Base-by-base conservation (phyloP, 805 yeast genomes). In the Saturnispora quitensis region DNA sequence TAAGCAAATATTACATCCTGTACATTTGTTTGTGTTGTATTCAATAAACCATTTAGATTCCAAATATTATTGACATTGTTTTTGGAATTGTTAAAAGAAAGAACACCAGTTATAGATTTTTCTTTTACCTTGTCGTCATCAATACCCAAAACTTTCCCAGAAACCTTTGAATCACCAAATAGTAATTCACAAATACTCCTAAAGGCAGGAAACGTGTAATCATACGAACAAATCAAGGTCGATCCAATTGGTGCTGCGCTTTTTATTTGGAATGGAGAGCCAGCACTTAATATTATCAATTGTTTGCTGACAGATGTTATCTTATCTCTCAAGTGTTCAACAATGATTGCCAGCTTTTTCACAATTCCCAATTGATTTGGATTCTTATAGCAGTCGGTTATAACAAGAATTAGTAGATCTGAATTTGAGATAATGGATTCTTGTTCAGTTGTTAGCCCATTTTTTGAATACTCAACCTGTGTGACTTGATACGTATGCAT, bases 341-440 rank as follows among this genome's bases (percentile, higher is more conserved):
- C 27, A 15, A 49, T 66, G 18, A 77, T 70, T 3, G 78, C 69
- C 7, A 80, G 75, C 55, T 78, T 80, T 56, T 80, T 81, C 22
- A 81, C 78, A 31, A 80, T 73, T 6, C 82, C 81, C 31, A 78
- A 75, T 63, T 80, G 85, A 58, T 77, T 79, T 76, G 78, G 74
- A 60, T 80, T 79, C 52, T 83, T 65, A 28, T 76, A 67, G 10
- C 83, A 81, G 56, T 80, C 84, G 4, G 83, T 43, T 9, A 83
- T 76, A 33, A 80, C 67, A 10, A 76, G 70, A 17, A 76, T 71
- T n/a, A 76, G 76, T 7, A 77, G 74, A 50, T 75, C 74, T 6
- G 81, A 70, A 46, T 71, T 68, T 47, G 76, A 80, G 27, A 80
- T 77, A 48, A 79, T 68, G 28, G 70, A 65, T 58, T 80, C 84